Conservation (phyloP, 257 asterid species). For the Solanum lignicaule region DNA sequence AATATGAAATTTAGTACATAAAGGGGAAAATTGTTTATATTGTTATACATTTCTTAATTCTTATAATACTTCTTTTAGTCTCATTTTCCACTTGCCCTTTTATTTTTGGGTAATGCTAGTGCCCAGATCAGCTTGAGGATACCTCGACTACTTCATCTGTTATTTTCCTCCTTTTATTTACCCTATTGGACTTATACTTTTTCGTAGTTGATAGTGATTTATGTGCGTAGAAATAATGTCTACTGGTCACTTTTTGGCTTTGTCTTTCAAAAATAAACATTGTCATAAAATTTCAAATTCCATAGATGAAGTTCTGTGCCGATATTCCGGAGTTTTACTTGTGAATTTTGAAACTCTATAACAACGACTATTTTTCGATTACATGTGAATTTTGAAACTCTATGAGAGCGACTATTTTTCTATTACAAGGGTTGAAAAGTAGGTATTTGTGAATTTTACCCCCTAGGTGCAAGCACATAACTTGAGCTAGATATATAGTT, state of each 20-base stretch:
- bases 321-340: neutral
- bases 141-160: neutral
- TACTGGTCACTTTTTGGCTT: neutral
- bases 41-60: neutral
- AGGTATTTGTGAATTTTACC: neutral
- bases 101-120: neutral
- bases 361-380: too few relatives aligned
- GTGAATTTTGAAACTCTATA: neutral
- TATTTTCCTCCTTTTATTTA: neutral
- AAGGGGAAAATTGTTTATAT: neutral
- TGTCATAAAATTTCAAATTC: neutral
- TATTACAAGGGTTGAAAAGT: neutral
- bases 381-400: neutral
- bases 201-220: neutral
- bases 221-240: neutral
- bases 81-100: neutral
- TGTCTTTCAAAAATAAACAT: neutral
- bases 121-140: neutral
- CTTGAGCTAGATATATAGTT: neutral
- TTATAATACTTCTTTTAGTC: neutral
- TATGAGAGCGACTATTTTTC: neutral
- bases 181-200: neutral
- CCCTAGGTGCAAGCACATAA: neutral
- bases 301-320: neutral
- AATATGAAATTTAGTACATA: neutral